Evolutionary conservation across 768 basidiomycete species (phyloP).

Genomic region (Terana coerulea): DNA sequence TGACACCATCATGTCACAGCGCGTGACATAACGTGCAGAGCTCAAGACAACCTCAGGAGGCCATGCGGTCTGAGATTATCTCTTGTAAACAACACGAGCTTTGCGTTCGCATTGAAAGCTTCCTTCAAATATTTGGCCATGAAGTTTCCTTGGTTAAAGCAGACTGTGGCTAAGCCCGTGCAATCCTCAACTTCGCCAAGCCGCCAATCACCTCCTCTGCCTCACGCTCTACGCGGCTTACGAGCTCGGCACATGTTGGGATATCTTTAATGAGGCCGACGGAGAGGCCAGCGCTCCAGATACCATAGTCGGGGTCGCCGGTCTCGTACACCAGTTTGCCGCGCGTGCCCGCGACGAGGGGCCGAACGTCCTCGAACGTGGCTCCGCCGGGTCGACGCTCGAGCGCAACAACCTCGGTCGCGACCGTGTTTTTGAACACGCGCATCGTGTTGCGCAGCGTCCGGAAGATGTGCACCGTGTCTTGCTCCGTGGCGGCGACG

Average conservation of each 20-base stretch:
- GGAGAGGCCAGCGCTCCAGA: constrained; percentile 74
- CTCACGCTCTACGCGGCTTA: constrained; percentile 69
- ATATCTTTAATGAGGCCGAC: constrained; percentile 79
- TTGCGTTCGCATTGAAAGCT: no score
- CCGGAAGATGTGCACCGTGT: constrained; percentile 89
- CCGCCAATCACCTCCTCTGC: constrained; percentile 62
- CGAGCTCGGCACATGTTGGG: constrained; percentile 72
- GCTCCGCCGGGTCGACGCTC: constrained; percentile 81
- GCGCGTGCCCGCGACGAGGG: constrained; percentile 70
- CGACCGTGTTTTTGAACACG: constrained; percentile 83
- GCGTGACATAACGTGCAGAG: no score
- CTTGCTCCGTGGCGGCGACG: constrained; percentile 74
- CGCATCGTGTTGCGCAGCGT: constrained; percentile 80
- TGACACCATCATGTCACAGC: no score
- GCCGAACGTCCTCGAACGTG: constrained; percentile 80
- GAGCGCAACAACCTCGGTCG: constrained; percentile 79
- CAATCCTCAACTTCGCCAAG: constrained; percentile 31
- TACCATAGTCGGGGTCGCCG: constrained; percentile 84
- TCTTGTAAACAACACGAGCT: no score
- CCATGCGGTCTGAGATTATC: no score
- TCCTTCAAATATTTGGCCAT: no score
- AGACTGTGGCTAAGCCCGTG: no score
- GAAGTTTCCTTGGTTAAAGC: no score
- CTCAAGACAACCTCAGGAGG: no score
- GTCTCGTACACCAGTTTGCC: constrained; percentile 74